Evolutionary conservation across 2,329 filamentous ascomycete species (phyloP).

Genomic region (Xylariales sp.): DNA sequence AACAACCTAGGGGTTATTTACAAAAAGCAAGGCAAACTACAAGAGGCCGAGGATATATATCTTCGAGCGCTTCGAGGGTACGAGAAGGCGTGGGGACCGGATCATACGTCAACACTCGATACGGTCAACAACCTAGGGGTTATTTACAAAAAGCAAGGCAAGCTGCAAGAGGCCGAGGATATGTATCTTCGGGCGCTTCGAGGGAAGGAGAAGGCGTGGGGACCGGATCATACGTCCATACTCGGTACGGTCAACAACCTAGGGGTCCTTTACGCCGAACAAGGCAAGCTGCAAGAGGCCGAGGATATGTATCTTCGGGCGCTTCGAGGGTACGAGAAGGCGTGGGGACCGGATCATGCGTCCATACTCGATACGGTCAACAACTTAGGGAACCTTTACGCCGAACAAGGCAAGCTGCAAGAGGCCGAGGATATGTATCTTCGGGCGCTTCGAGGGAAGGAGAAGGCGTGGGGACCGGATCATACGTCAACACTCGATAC

Average conservation of each 20-base stretch:
- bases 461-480: conserved; percentile 2
- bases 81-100: conserved; percentile 17
- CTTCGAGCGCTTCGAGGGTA: conserved; percentile 8
- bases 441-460: background rate
- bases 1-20: conserved; percentile 11
- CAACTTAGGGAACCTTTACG: conserved; percentile 4
- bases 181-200: conserved; percentile 13
- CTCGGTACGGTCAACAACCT: conserved; percentile 21
- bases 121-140: conserved; percentile 20
- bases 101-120: conserved; percentile 20
- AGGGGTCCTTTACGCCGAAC: conserved; percentile 5
- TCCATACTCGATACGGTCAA: conserved; percentile 11
- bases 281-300: background rate
- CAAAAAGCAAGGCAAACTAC: conserved; percentile 4
- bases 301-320: background rate
- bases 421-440: conserved; percentile 2
- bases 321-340: background rate
- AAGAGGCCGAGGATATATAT: conserved; percentile 10
- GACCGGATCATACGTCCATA: conserved; percentile 19
- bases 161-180: conserved; percentile 18
- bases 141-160: conserved; percentile 18
- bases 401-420: background rate
- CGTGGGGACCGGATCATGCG: background rate
- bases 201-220: conserved; percentile 1
- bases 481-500: conserved; percentile 2